Percentiles rank a stretch among this genome's conserved stretches.
Conservation (phyloP, 2,329 filamentous ascomycete species). For the Chlorencoelia australis region DNA sequence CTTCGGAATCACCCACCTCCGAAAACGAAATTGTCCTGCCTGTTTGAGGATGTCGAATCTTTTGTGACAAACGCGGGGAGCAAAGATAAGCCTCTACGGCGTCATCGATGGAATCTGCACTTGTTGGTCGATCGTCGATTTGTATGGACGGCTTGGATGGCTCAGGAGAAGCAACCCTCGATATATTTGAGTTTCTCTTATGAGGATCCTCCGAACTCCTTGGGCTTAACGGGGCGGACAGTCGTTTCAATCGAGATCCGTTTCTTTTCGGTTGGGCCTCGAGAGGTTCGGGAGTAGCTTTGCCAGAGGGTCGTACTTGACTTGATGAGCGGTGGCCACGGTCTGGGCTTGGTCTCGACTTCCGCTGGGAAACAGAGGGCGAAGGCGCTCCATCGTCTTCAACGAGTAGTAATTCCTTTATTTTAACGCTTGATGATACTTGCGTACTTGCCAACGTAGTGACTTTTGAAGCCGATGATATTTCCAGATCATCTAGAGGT, state of each 20-base stretch:
- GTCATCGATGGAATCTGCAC: conserved; percentile 78
- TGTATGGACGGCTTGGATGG: conserved; percentile 19
- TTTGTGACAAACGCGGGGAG: conserved; percentile 77
- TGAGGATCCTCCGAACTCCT: conserved; percentile 23
- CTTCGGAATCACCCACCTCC: conserved; percentile 86
- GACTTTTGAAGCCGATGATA: conserved; percentile 21
- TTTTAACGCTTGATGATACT: conserved; percentile 13
- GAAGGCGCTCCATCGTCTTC: conserved; percentile 54
- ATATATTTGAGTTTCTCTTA: conserved; percentile 30
- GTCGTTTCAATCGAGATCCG: conserved; percentile 47
- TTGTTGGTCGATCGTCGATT: conserved; percentile 63
- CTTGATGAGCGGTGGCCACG: conserved; percentile 16
- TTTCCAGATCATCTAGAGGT: conserved; percentile 23
- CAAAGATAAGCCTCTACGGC: conserved; percentile 78
- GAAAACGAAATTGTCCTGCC: conserved; percentile 90
- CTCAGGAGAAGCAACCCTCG: conserved; percentile 21
- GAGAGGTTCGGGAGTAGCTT: conserved; percentile 37
- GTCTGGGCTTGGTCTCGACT: conserved; percentile 36
- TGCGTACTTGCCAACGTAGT: conserved; percentile 17
- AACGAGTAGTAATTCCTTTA: conserved; percentile 9
- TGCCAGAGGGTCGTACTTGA: conserved; percentile 35
- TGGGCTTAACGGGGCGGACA: conserved; percentile 39
- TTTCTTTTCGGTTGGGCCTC: conserved; percentile 42
- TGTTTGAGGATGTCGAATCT: conserved; percentile 74
- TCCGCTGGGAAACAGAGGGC: conserved; percentile 54